Evolutionary conservation across 2,329 filamentous ascomycete species (phyloP).

Genomic region (Pezicula rhizophila): DNA sequence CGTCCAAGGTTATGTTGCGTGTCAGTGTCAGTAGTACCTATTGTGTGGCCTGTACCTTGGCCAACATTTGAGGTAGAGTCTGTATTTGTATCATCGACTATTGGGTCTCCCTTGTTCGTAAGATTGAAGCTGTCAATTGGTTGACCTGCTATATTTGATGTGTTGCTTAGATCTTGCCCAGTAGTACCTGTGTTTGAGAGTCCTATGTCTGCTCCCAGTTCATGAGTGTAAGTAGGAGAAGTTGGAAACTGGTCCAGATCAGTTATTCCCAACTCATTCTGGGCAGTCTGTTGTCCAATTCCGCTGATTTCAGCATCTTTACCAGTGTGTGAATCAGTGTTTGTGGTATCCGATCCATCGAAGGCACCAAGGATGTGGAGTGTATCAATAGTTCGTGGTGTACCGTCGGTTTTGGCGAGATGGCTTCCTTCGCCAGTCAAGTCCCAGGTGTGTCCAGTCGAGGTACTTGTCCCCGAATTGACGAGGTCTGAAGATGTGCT

Average conservation of each 20-base stretch:
- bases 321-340: neutral
- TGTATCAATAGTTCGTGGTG: neutral
- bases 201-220: neutral
- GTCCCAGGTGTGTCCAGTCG: neutral
- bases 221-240: neutral
- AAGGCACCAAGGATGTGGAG: neutral
- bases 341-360: neutral
- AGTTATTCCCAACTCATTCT: neutral
- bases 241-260: too few relatives aligned
- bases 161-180: neutral
- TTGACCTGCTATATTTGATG: conserved; percentile 33
- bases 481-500: conserved; percentile 4
- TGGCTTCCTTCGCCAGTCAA: conserved; percentile 1
- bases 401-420: neutral
- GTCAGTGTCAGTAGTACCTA: neutral
- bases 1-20: too few relatives aligned
- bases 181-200: neutral
- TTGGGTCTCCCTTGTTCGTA: conserved; percentile 46
- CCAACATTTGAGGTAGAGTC: neutral
- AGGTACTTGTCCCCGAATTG: neutral
- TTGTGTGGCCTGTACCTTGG: conserved; percentile 13
- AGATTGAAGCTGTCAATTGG: conserved; percentile 39
- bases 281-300: neutral
- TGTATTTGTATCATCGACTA: conserved; percentile 39
- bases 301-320: too few relatives aligned